Percentiles rank a stretch among this genome's conserved stretches.
phyloP scores from a whole-genome alignment of 2,329 filamentous ascomycete genomes.

The Venturia carpophila region DNA sequence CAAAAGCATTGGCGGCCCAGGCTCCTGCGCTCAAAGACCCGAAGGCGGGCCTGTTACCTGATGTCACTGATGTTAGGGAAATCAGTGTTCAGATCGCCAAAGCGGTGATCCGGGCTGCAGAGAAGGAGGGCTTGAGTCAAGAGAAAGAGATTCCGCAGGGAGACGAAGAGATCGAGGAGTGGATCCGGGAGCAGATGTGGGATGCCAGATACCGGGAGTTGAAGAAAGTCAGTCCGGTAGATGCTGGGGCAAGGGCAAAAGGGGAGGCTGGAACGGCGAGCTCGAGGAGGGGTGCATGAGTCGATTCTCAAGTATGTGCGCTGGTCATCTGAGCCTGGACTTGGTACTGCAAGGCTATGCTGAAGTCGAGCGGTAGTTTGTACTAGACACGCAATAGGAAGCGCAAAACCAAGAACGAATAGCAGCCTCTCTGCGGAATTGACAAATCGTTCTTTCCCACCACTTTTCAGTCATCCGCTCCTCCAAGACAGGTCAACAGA shows the following conservation, averaged over 20 bases:
- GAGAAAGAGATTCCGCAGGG: slow-evolving; percentile 55
- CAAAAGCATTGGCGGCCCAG: slow-evolving; percentile 61
- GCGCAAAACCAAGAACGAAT: too few species aligned
- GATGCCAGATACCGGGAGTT: slow-evolving; percentile 59
- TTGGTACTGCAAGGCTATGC: too few species aligned
- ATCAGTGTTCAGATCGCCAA: slow-evolving; percentile 72
- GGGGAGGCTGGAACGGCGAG: slow-evolving; percentile 14
- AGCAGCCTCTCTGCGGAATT: too few species aligned
- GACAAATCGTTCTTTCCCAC: too few species aligned
- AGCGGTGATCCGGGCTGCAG: slow-evolving; percentile 63
- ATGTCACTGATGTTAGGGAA: slow-evolving; percentile 63
- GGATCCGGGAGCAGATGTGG: slow-evolving; percentile 78
- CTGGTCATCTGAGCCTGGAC: neutral
- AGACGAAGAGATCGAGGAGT: slow-evolving; percentile 54
- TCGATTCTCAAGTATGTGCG: neutral
- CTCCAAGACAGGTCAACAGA: neutral
- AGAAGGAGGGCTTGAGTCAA: slow-evolving; percentile 60
- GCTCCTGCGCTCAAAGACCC: slow-evolving; percentile 62
- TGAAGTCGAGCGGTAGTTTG: too few species aligned
- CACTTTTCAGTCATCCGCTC: too few species aligned
- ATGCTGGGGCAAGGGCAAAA: slow-evolving; percentile 6
- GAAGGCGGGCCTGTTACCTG: slow-evolving; percentile 61
- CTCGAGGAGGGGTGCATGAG: slow-evolving; percentile 6
- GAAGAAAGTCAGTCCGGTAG: slow-evolving; percentile 42
- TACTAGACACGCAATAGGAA: too few species aligned